Evolutionary conservation across 352 stramenopile genomes (phyloP), one percentile per base, ranked within the genome.

Genomic region (Pythium diclinum): DNA sequence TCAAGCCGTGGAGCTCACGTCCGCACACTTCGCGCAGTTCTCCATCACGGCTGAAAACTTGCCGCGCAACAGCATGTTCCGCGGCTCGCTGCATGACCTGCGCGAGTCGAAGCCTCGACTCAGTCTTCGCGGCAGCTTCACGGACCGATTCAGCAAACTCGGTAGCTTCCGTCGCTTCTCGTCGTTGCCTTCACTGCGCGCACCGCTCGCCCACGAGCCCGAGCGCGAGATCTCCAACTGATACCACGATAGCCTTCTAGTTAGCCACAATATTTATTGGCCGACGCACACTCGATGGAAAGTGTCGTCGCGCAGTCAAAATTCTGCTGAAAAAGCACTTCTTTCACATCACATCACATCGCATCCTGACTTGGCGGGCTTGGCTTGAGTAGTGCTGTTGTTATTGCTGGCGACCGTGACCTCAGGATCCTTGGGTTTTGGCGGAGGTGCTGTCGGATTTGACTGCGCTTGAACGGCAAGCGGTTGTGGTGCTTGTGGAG

Each of bases 1-100:
- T 57, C 75, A 85, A 23, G 83, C 83, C 6, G 64, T 70, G 0
- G 79, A 85, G 38, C 70, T 88, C 21, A 92, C 83, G 3, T 69
- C 79, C 32, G 65, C 77, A 14, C 78, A 92, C 60, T 88, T 92
- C 36, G 62, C 67, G n/a, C 75, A 65, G 10, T 87, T 91, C 34
- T 76, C 85, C 21, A 57, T 90, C 56, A 84, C 85, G 40, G 81
- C 87, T 4, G 69, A 89, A 38, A 63, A 88, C 13, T 71, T 92
- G 40, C 72, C 83, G 9, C 79, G 83, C 46, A 58, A 60, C 38
- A 92, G 81, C 47, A 76, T 89, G 56, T 92, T 89, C 61, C 79
- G 80, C 21, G 70, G 70, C 40, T 73, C 67, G 14, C 61, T 73
- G 16, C 57, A 73, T 54, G 83, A 88, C 58, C 75, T 88, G 32